Evolutionary conservation across 805 yeast genomes (phyloP), one percentile per base, ranked within the genome.

Genomic region (Millerozyma miso): DNA sequence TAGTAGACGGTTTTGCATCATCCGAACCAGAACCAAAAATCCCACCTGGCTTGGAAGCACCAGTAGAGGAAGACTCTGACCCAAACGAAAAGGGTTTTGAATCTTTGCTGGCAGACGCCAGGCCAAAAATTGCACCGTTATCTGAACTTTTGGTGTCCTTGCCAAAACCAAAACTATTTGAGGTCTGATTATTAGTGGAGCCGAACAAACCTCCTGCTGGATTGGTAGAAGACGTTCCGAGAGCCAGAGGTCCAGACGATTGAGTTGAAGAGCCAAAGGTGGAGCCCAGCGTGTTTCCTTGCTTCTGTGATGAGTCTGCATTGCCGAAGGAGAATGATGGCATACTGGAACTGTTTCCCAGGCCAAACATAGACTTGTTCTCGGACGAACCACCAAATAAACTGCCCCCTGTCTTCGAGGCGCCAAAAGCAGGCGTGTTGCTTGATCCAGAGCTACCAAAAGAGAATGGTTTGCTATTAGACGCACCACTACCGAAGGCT

Each of bases 151-250:
- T 23, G 6, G 29, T 23, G 10, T 23, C 29, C 10, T 23, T 23
- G 29, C 29, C 29, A 10, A 23, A 23, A 23, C 29, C 10, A 6
- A 23, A 23, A 10, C 29, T 23, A 10, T 23, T 23, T 16, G 42
- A 6, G 37, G 43, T 4, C 32, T 39, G 19, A 47, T 38, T 34
- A 4, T 19, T 19, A 35, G 19, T 36, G 19, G 36, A 38, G 8
- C 53, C 57, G 39, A 54, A 53, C 16, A 46, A 41, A 1, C 48
- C 46, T 8, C 43, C 20, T 4, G 51, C 19, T 19, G 32, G 41
- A 8, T 31, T 35, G 15, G 10, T 26, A 17, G 15, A 15, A 16
- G 38, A 32, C 6, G 17, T n/a, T 7, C 15, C 15, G 17, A 15
- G n/a, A 5, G 35, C 35, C 17, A 15, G 17, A 7, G 35, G 8